These are phyloP conservation scores for Wallacemonas rigidus DNA, from an alignment of 208 protist species.

Conservation along the genomic window DNA sequence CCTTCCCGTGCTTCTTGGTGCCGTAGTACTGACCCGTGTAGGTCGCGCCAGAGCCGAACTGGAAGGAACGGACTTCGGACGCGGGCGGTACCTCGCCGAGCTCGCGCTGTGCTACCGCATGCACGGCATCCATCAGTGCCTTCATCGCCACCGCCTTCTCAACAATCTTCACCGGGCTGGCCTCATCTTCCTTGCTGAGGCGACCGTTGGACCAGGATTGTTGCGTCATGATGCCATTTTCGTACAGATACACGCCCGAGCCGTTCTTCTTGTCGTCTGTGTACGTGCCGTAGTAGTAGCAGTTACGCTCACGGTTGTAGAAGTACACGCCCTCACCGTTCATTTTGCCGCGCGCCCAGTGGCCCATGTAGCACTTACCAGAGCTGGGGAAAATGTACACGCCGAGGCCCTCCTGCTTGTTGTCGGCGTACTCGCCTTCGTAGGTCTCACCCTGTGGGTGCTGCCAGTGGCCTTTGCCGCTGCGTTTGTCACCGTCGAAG, in stretches of 20 bases:
- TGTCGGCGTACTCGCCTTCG: slow-evolving; percentile 87
- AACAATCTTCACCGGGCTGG: slow-evolving; percentile 65
- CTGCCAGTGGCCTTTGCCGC: slow-evolving; percentile 77
- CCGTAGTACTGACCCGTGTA: slow-evolving; percentile 88
- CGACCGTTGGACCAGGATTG: slow-evolving; percentile 75
- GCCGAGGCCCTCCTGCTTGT: slow-evolving; percentile 86
- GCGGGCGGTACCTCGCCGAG: slow-evolving; percentile 57
- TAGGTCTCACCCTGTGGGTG: slow-evolving; percentile 84
- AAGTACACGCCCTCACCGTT: slow-evolving; percentile 84
- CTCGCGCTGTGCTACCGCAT: slow-evolving; percentile 57
- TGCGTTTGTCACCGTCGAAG: slow-evolving; percentile 75
- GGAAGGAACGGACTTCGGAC: slow-evolving; percentile 81
- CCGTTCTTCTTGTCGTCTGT: slow-evolving; percentile 83
- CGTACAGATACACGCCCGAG: slow-evolving; percentile 82
- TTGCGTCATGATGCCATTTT: slow-evolving; percentile 78
- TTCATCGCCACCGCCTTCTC: slow-evolving; percentile 47
- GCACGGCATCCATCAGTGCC: slow-evolving; percentile 47
- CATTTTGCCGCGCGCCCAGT: slow-evolving; percentile 82
- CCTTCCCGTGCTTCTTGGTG: slow-evolving; percentile 88
- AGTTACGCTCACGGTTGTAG: slow-evolving; percentile 64
- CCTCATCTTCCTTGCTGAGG: slow-evolving; percentile 63
- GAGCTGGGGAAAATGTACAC: slow-evolving; percentile 71
- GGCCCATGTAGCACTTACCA: slow-evolving; percentile 83
- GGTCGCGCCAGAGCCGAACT: slow-evolving; percentile 85
- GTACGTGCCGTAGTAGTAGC: slow-evolving; percentile 80